These are phyloP conservation scores for Didymella pinodella DNA, from an alignment of 2,329 filamentous ascomycete species.

Conservation along the genomic window DNA sequence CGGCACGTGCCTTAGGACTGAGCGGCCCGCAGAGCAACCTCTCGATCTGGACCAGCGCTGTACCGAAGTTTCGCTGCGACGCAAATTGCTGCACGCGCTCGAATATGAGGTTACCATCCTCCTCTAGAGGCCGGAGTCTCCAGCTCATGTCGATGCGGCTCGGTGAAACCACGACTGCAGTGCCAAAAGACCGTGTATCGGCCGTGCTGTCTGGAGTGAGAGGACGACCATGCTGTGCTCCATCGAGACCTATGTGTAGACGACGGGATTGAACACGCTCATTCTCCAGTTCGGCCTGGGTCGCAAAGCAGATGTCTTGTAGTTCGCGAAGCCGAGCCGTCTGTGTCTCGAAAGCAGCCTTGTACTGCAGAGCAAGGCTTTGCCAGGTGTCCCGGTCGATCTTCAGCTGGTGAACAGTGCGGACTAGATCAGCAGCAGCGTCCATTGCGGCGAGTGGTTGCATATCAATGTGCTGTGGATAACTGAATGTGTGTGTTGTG, in stretches of 20 bases:
- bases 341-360: constrained; percentile 39
- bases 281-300: constrained; percentile 46
- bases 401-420: constrained; percentile 35
- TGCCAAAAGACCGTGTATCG: constrained; percentile 22
- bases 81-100: constrained; percentile 29
- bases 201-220: constrained; percentile 4
- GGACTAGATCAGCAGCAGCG: constrained; percentile 23
- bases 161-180: constrained; percentile 24
- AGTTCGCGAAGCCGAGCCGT: constrained; percentile 34
- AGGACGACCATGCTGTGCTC: not conserved
- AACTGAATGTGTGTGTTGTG: constrained; percentile 10
- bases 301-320: constrained; percentile 40
- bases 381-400: constrained; percentile 43
- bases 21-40: constrained; percentile 38
- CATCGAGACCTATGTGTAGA: constrained; percentile 12
- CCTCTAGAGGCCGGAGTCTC: constrained; percentile 8
- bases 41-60: constrained; percentile 36
- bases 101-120: constrained; percentile 28
- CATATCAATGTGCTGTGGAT: constrained; percentile 31
- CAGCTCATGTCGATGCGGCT: constrained; percentile 10
- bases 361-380: constrained; percentile 39
- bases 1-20: constrained; percentile 33
- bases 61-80: constrained; percentile 32
- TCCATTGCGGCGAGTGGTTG: constrained; percentile 18
- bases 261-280: constrained; percentile 32